Conservation (phyloP, 164 flowering plant species). For the Sextonia rubra region DNA sequence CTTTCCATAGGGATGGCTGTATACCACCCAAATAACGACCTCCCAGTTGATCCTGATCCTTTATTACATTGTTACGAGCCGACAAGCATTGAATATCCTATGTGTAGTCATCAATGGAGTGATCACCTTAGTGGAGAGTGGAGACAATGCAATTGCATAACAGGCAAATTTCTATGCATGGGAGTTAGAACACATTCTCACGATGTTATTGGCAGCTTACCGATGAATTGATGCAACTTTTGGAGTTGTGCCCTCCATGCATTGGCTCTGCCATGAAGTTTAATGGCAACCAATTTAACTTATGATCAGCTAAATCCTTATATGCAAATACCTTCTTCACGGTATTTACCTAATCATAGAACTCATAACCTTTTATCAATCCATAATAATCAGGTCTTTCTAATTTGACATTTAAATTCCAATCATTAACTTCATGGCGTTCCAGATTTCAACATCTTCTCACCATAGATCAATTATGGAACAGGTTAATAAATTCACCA, state of each 20-base stretch:
- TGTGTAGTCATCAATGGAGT: neutral
- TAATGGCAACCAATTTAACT: constrained; percentile 2
- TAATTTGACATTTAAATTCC: too few species aligned
- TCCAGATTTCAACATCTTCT: too few species aligned
- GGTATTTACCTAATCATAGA: neutral
- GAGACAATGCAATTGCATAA: neutral
- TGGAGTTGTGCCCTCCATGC: constrained; percentile 14
- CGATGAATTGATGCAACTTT: neutral
- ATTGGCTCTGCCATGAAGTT: neutral
- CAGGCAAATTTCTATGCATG: neutral
- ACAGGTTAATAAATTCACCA: too few species aligned
- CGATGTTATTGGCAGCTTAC: neutral
- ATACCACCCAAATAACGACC: neutral
- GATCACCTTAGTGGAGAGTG: neutral
- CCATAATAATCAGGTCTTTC: too few species aligned
- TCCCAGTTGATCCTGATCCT: neutral
- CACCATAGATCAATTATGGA: too few species aligned
- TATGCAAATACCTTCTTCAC: constrained; percentile 1
- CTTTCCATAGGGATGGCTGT: neutral
- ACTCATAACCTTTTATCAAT: neutral
- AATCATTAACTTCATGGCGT: too few species aligned
- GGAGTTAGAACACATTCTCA: neutral
- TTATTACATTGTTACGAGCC: neutral
- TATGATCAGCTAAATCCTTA: constrained; percentile 3
- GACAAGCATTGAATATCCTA: neutral